Evolutionary conservation across 2,329 filamentous ascomycete species (phyloP).

Genomic region (Zymoseptoria passerinii): DNA sequence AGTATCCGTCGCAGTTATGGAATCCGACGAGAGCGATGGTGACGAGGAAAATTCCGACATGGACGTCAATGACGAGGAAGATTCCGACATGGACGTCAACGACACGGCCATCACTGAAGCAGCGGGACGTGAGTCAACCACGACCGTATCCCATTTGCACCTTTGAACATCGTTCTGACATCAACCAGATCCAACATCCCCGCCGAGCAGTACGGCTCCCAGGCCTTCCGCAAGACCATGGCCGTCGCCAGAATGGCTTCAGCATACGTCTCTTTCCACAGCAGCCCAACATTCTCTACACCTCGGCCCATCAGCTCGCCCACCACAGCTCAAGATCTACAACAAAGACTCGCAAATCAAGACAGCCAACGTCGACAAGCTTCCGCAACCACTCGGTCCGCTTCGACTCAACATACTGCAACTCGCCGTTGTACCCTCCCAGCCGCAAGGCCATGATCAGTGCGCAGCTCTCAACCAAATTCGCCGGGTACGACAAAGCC

Average conservation of each 20-base stretch:
- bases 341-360: conserved; percentile 82
- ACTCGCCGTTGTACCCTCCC: conserved; percentile 83
- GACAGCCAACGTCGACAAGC: conserved; percentile 78
- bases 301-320: conserved; percentile 97
- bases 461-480: conserved; percentile 81
- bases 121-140: conserved; percentile 52
- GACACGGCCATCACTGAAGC: conserved; percentile 14
- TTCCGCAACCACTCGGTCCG: conserved; percentile 73
- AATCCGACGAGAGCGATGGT: neutral
- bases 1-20: neutral
- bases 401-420: conserved; percentile 91
- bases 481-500: conserved; percentile 89
- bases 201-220: conserved; percentile 65
- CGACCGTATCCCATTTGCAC: neutral
- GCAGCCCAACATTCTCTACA: conserved; percentile 75
- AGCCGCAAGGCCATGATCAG: conserved; percentile 93
- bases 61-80: conserved; percentile 45
- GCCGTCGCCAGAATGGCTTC: conserved; percentile 54
- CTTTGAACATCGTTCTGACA: conserved; percentile 7
- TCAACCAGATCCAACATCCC: conserved; percentile 62
- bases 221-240: conserved; percentile 69
- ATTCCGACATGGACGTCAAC: no score
- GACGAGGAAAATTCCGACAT: conserved; percentile 1
- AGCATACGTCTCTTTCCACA: conserved; percentile 31
- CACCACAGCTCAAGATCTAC: conserved; percentile 85